Evolutionary conservation across 352 stramenopile species (phyloP), one percentile per base, ranked within the genome.

Genomic region (Pythium myriotylum): DNA sequence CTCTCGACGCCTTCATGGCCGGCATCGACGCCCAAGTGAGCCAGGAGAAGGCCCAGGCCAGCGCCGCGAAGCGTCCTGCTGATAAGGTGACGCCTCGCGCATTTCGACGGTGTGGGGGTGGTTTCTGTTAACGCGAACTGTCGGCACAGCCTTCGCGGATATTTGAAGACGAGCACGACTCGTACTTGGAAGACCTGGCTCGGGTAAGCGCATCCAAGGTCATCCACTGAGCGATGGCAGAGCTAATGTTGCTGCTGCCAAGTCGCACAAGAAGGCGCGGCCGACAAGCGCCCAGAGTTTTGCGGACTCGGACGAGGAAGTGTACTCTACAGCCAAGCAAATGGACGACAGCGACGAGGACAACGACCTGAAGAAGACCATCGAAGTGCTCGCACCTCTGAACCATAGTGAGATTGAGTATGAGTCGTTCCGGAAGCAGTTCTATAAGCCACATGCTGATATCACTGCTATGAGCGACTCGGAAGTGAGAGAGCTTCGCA

Each of bases 1-100:
- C 86, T 24, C 65, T 95, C 37, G 86, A 95, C 54, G 86, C 86
- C 3, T 95, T 94, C 55, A 95, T 95, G 86, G 63, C 74, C 10
- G 84, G 74, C n/a, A 94, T 95, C 29, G 77, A 87, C 40, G 76
- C 68, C 39, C 82, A 95, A 66, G 86, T 94, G n/a, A 70, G 60
- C 19, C 62, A 79, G 61, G 59, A 93, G 46, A 68, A 68, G 19
- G 8, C 56, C 27, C 19, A 60, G 54, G 7, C 26, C 60, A 39
- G 42, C 52, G 27, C 47, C 70, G 39, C 66, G 32, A 64, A 55
- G 54, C 19, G 39, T 19, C 41, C 54, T 1, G 22, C 22, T 0
- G 60, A 77, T 20, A 88, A 88, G 74, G 75, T 64, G 40, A 24
- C 32, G 10, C 27, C 2, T 19, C 22, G 13, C 8, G 13, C 24